phyloP scores from a whole-genome alignment of 176 grass and related monocot genomes.

The Cymbopogon citratus region DNA sequence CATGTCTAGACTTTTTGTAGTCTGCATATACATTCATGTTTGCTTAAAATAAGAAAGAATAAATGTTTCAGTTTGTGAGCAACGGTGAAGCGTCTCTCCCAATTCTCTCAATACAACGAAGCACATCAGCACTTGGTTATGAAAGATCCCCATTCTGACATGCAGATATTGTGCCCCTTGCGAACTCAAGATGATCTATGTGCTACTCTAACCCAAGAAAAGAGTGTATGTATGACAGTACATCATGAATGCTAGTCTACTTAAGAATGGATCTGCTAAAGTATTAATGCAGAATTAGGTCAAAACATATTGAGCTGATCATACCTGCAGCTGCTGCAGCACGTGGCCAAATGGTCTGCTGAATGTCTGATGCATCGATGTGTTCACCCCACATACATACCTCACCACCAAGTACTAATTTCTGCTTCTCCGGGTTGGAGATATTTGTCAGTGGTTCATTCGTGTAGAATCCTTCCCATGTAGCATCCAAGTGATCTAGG shows the following conservation, averaged over 20 bases:
- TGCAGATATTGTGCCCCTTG: neutral
- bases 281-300: neutral
- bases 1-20: neutral
- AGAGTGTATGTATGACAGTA: neutral
- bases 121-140: neutral
- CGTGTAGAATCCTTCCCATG: slow-evolving; percentile 77
- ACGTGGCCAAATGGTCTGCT: slow-evolving; percentile 95
- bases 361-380: slow-evolving; percentile 84
- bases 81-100: neutral
- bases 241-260: neutral
- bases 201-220: neutral
- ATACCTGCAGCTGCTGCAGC: slow-evolving; percentile 95
- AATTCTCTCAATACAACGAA: neutral
- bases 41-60: neutral
- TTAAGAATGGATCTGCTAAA: neutral
- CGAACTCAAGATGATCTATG: neutral
- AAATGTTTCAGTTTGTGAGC: neutral
- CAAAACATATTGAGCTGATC: slow-evolving; percentile 9
- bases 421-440: slow-evolving; percentile 54
- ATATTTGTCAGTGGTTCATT: slow-evolving; percentile 84
- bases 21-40: neutral
- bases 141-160: neutral
- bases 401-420: slow-evolving; percentile 81
- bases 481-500: slow-evolving; percentile 75
- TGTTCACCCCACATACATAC: slow-evolving; percentile 92